Evolutionary conservation across 176 grass and related monocot genomes (phyloP).

Genomic region (Phyllostachys edulis): DNA sequence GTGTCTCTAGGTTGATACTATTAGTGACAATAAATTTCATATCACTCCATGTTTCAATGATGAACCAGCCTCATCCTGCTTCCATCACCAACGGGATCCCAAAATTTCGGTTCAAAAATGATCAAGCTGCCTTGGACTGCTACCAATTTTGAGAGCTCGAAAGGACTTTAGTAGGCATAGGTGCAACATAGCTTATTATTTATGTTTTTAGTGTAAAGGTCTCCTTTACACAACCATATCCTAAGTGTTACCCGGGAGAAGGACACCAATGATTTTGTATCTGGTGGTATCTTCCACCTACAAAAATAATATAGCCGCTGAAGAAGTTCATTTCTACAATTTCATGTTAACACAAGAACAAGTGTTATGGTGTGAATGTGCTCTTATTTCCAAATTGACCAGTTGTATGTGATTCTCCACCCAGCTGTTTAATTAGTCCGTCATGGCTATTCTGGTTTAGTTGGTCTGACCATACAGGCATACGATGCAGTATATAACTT

Average conservation of each 20-base stretch:
- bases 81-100: not conserved
- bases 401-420: not conserved
- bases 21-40: constrained; percentile 15
- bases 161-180: not conserved
- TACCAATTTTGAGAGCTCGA: not conserved
- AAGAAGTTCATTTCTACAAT: constrained; percentile 8
- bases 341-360: not conserved
- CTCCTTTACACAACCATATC: constrained; percentile 11
- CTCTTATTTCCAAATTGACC: not conserved
- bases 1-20: constrained; percentile 32
- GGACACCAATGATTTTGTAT: constrained; percentile 18
- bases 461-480: not conserved
- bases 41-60: constrained; percentile 14
- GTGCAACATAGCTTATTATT: constrained; percentile 31
- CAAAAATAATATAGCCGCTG: constrained; percentile 10
- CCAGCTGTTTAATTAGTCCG: not conserved
- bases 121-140: not conserved
- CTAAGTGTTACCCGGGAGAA: constrained; percentile 5
- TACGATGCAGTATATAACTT: not conserved
- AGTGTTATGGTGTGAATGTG: not conserved
- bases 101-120: not conserved
- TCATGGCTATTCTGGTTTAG: not conserved
- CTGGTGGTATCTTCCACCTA: constrained; percentile 23
- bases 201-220: constrained; percentile 6
- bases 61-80: constrained; percentile 1